Evolutionary conservation across 306 rosid species (phyloP).

Genomic region (Trichosanthes truncata): DNA sequence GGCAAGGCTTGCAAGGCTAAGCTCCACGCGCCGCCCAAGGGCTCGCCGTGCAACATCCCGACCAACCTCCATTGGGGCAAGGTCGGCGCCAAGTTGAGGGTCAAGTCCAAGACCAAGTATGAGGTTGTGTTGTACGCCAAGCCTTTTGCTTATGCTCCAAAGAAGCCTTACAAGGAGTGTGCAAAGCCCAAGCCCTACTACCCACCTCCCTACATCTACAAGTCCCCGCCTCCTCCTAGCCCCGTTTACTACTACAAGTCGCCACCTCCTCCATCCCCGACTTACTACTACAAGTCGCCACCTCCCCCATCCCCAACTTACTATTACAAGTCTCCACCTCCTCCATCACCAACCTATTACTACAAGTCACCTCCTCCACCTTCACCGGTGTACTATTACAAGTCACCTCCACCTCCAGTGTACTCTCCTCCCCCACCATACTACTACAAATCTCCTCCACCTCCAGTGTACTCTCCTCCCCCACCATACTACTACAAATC

Average conservation of each 20-base stretch:
- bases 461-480: slow-evolving; percentile 15
- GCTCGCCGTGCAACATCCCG: slow-evolving; percentile 62
- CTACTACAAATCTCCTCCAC: slow-evolving; percentile 39
- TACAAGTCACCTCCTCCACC: slow-evolving; percentile 13
- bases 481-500: slow-evolving; percentile 36
- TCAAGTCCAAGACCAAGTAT: slow-evolving; percentile 58
- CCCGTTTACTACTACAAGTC: slow-evolving; percentile 11
- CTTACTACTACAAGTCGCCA: slow-evolving; percentile 8
- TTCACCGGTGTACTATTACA: neutral
- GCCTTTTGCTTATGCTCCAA: slow-evolving; percentile 83
- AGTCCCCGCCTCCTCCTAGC: slow-evolving; percentile 22
- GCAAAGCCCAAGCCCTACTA: slow-evolving; percentile 35
- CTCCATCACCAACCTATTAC: slow-evolving; percentile 15
- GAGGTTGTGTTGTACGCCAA: slow-evolving; percentile 65
- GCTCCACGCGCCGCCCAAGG: slow-evolving; percentile 72
- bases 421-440: slow-evolving; percentile 16
- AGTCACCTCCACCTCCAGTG: neutral
- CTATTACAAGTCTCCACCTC: slow-evolving; percentile 6
- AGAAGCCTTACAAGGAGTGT: slow-evolving; percentile 58
- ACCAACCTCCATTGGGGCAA: slow-evolving; percentile 48
- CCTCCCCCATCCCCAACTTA: neutral
- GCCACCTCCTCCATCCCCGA: slow-evolving; percentile 15
- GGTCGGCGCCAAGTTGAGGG: slow-evolving; percentile 40
- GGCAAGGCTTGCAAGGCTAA: slow-evolving; percentile 61
- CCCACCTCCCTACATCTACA: slow-evolving; percentile 59